These are phyloP conservation scores for Sordariomycetes sp. DNA, from an alignment of 2,329 filamentous ascomycete species.

Conservation along the genomic window DNA sequence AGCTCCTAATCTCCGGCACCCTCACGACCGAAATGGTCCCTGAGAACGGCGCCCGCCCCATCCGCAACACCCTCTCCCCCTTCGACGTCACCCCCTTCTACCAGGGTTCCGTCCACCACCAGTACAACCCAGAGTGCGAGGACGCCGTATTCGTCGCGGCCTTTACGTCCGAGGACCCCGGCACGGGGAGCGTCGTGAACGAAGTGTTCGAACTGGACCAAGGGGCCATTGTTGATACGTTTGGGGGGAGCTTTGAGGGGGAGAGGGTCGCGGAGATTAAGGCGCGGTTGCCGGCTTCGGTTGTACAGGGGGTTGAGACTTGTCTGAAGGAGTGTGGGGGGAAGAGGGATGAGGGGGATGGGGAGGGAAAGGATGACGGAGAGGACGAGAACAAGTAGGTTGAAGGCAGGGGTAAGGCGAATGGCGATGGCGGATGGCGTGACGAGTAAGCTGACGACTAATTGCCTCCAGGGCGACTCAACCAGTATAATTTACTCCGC, in stretches of 20 bases:
- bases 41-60: conserved; percentile 36
- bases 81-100: conserved; percentile 40
- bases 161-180: conserved; percentile 36
- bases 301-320: conserved; percentile 36
- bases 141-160: conserved; percentile 34
- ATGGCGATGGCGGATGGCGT: too few species aligned
- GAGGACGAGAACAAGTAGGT: neutral
- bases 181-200: conserved; percentile 34
- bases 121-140: conserved; percentile 41
- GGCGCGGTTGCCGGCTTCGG: conserved; percentile 23
- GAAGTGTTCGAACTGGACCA: conserved; percentile 31
- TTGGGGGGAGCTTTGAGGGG: conserved; percentile 30
- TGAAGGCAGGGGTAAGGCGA: too few species aligned
- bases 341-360: neutral
- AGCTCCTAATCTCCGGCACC: conserved; percentile 32
- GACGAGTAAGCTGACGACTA: too few species aligned
- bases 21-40: conserved; percentile 37
- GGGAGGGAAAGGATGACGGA: neutral
- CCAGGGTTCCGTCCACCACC: conserved; percentile 38
- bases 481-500: too few species aligned
- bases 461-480: too few species aligned
- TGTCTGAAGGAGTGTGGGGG: conserved; percentile 34
- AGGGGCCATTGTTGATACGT: conserved; percentile 30
- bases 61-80: conserved; percentile 23
- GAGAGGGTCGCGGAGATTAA: conserved; percentile 28